Evolutionary conservation across 768 basidiomycete genomes (phyloP), one percentile per base, ranked within the genome.

Genomic region (Hebeloma cylindrosporum): DNA sequence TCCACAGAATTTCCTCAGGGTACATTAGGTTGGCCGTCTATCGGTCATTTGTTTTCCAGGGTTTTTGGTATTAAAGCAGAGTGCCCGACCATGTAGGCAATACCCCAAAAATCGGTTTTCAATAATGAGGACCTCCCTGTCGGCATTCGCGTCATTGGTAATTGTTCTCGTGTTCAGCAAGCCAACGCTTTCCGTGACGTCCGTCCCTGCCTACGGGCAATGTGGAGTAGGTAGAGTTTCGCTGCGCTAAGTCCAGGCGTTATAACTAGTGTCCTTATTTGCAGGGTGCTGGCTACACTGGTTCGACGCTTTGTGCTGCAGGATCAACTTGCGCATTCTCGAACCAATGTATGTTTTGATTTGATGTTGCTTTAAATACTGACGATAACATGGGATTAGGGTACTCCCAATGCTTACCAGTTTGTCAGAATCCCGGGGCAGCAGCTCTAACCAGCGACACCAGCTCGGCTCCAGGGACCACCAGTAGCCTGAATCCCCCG

Each of bases 391-490:
- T 13, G 37, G 40, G 21, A 16, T 23, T 7, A 79, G 76, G 63
- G 51, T 78, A 75, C 53, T 76, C 65, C 3, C 78, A 78, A 54
- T 79, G 77, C 53, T 60, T 66, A 32, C 73, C 74, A 5, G 60
- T n/a, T n/a, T n/a, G n/a, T n/a, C n/a, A n/a, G n/a, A n/a, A n/a
- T n/a, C n/a, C n/a, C n/a, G n/a, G n/a, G n/a, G n/a, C n/a, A n/a
- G n/a, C n/a, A n/a, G n/a, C n/a, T n/a, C n/a, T n/a, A n/a, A n/a
- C n/a, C 54, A 28, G 8, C 17, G 13, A 39, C 29, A 22, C 39
- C 16, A 20, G 39, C n/a, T 30, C 45, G 14, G 40, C 35, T 8
- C 18, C 35, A 13, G 39, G 36, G 14, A 38, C 36, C 21, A 38
- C n/a, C n/a, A n/a, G n/a, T n/a, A n/a, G n/a, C n/a, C n/a, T n/a